Evolutionary conservation across 805 yeast species (phyloP), one percentile per base, ranked within the genome.

Genomic region (Lachancea nothofagi): DNA sequence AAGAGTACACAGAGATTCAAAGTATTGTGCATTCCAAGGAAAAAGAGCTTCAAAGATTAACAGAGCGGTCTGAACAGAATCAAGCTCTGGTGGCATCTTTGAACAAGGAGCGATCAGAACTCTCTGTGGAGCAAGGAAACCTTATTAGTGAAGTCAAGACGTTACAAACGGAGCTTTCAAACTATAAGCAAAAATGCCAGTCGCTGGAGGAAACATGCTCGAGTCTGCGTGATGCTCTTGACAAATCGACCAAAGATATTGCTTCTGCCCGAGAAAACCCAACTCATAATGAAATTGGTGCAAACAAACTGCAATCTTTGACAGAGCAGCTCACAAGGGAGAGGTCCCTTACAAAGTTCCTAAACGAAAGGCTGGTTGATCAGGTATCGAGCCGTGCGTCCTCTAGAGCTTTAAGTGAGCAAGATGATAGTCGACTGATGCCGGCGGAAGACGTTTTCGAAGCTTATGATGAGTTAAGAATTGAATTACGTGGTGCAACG

Each of bases 401-500:
- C 23, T 60, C 54, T 3, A 42, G 46, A 14, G 39, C 54, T 10
- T 48, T 42, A 13, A 53, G 46, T 30, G 61, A 56, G 14, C 50
- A 59, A 28, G 57, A 57, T 18, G 44, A 45, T 7, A 33, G 53
- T 41, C 24, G 22, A 3, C 18, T 18, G n/a, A 20, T 20, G 21
- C 10, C 31, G 4, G 33, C 26, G 4, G 27, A 18, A 19, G 38
- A 35, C 22, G 15, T 29, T 19, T 48, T 46, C 21, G 48, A 59
- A 37, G 80, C 75, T 33, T 74, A 66, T 49, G 69, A 73, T 9
- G 61, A 61, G 22, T 60, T 78, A 47, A 74, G 71, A 38, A 56
- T 75, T 7, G 72, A 74, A 43, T 55, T 78, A 17, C 72, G 75
- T 43, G 83, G 78, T 42, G 68, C 66, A 15, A 63, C 69, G 43